Evolutionary conservation across 176 grass and related monocot species (phyloP).

Genomic region (Pharus latifolius): DNA sequence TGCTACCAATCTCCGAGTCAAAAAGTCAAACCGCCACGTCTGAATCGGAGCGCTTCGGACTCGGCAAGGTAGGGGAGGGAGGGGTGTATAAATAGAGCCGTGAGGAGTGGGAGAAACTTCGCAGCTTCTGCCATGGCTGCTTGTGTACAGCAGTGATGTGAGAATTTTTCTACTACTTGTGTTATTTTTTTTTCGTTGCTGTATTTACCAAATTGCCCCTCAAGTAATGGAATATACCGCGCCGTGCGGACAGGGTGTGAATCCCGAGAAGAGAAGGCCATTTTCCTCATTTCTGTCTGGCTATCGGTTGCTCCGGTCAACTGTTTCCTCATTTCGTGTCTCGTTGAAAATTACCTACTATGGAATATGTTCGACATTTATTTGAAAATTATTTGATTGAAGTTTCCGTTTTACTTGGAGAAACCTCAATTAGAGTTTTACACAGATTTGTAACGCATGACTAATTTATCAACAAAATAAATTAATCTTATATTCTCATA

Average conservation of each 20-base stretch:
- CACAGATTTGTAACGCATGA: too few relatives aligned
- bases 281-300: neutral
- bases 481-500: too few relatives aligned
- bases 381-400: too few relatives aligned
- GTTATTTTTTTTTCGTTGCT: neutral
- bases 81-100: neutral
- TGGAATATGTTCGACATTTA: too few relatives aligned
- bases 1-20: neutral
- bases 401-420: too few relatives aligned
- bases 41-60: neutral
- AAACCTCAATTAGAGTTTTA: too few relatives aligned
- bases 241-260: neutral
- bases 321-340: too few relatives aligned
- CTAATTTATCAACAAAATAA: too few relatives aligned
- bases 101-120: constrained; percentile 24
- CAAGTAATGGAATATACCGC: neutral
- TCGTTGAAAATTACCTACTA: too few relatives aligned
- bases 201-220: constrained; percentile 4
- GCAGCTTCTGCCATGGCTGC: constrained; percentile 30
- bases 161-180: neutral
- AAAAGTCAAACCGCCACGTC: constrained; percentile 33
- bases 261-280: neutral
- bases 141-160: neutral
- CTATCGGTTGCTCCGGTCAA: neutral
- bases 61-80: neutral